Evolutionary conservation across 2,329 filamentous ascomycete genomes (phyloP), one percentile per base, ranked within the genome.

Genomic region (Fusarium sp.): DNA sequence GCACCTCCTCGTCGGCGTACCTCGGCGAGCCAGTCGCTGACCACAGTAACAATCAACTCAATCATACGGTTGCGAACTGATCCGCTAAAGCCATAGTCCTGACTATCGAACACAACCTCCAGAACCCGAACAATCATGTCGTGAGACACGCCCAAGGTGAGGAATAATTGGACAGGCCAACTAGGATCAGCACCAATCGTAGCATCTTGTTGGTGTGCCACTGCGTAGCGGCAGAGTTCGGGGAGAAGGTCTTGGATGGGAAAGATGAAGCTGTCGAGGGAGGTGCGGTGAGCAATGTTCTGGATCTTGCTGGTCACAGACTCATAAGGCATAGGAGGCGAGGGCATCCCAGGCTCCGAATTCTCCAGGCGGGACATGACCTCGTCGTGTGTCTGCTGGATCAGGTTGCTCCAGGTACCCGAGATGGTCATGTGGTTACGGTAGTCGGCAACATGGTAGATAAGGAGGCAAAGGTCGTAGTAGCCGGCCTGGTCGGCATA

Each of bases 401-500:
- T 91, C 22, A 98, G 87, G 76, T 92, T 92, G 79, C 91, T 88
- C 96, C 96, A 99, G 5, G 94, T 97, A 45, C 92, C 88, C 64
- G 89, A 89, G 77, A 99, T 96, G 72, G 96, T 93, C 47, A 93
- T 91, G 2, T 94, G 88, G 78, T 96, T 97, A 77, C 96, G 93
- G 85, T 97, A 94, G 82, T 98, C 95, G 54, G 96, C 96, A 1
- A 93, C 90, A 82, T 97, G 93, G 85, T 95, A 98, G 79, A 99
- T 98, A 69, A 96, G 88, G 10, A 99, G 89, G 80, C 94, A 98
- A 60, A 99, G 89, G 80, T 98, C 96, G 84, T 95, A 96, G 87
- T 99, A 99, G 59, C 91, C 93, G 3, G 94, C 96, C 79, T 94
- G 92, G 79, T 98, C 95, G 64, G 95, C 94, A 78, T 95, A 99